Percentiles rank a stretch among this genome's conserved stretches.
Conservation (phyloP, 305 asterid species). For the Ilex paraguariensis region DNA sequence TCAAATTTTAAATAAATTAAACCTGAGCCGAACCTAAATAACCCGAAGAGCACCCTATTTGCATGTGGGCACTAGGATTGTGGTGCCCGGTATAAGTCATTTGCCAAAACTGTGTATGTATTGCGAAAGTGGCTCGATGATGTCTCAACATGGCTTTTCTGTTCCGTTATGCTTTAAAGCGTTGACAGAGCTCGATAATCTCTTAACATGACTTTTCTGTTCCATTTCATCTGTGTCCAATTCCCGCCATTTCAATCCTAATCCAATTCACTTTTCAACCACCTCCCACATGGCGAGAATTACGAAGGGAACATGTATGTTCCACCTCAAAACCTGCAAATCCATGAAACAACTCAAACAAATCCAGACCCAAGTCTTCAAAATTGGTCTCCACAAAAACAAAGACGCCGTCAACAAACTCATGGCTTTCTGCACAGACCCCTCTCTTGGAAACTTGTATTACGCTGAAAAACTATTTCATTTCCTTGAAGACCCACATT, state of each 20-base stretch:
- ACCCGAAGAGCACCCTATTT: too few species aligned
- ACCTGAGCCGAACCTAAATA: too few species aligned
- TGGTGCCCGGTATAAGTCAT: too few species aligned
- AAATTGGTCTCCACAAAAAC: constrained; percentile 50
- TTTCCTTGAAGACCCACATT: constrained; percentile 39
- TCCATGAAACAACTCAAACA: constrained; percentile 44
- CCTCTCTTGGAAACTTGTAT: constrained; percentile 26
- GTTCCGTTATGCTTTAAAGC: too few species aligned
- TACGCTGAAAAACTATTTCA: constrained; percentile 53
- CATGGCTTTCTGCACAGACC: constrained; percentile 47
- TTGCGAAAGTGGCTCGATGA: too few species aligned
- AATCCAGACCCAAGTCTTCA: constrained; percentile 65
- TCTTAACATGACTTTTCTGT: not conserved
- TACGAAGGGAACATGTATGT: constrained; percentile 41
- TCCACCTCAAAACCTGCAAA: constrained; percentile 65
- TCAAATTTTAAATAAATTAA: too few species aligned
- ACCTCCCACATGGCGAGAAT: constrained; percentile 14
- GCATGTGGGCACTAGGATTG: too few species aligned
- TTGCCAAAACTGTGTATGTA: too few species aligned
- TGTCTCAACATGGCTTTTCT: too few species aligned
- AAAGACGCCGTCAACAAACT: constrained; percentile 68
- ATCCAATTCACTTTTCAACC: constrained; percentile 24
- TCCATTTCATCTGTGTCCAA: not conserved
- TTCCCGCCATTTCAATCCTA: constrained; percentile 24
- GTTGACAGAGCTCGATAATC: too few species aligned